Base-by-base conservation (phyloP, 2,329 filamentous ascomycete genomes). In the Xylariaceae sp. region DNA sequence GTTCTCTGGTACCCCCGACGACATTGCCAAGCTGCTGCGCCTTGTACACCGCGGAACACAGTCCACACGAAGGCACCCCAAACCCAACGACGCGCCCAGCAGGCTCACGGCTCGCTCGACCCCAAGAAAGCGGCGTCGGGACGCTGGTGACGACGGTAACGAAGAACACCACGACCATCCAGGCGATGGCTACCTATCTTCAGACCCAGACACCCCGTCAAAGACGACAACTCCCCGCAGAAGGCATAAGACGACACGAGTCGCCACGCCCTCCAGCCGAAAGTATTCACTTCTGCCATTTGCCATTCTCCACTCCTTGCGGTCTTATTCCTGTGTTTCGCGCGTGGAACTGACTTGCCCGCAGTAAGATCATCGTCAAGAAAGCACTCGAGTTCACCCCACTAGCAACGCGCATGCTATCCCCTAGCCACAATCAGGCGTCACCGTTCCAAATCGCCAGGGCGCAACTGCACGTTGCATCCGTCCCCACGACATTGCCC, bases 331-430 rank as follows among this genome's bases (percentile, higher is more conserved):
- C 14, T 39, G 34, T 6, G 4, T 31, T 22, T 19, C 54, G 31
- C 54, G 31, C 18, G 17, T n/a, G 34, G 47, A 9, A 47, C 13
- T 48, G 55, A 16, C 56, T 47, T 34, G 36, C 6, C 11, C 14
- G 36, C 22, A 56, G 41, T 41, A 77, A 79, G 55, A 84, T 90
- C 38, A 72, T 89, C 38, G 75, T 93, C 40, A 96, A 95, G 68
- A 96, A 92, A 64, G 88, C 90, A 5, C 81, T 99, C 34, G 92
- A 97, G 66, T 97, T 97, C 64, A 99, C 94, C 0, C 94, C 94
- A 0, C 75, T 99, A n/a, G 91, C 90, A 6, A 97, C 90, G 13
- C 87, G 94, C 38, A 80, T 88, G 17, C 79, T 99, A 3, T 90
- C 90, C 1, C 88, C 89, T 5, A 81, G 81, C 33, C 83, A 88